phyloP scores from a whole-genome alignment of 2,329 filamentous ascomycete species.

The Lachnellula cervina region DNA sequence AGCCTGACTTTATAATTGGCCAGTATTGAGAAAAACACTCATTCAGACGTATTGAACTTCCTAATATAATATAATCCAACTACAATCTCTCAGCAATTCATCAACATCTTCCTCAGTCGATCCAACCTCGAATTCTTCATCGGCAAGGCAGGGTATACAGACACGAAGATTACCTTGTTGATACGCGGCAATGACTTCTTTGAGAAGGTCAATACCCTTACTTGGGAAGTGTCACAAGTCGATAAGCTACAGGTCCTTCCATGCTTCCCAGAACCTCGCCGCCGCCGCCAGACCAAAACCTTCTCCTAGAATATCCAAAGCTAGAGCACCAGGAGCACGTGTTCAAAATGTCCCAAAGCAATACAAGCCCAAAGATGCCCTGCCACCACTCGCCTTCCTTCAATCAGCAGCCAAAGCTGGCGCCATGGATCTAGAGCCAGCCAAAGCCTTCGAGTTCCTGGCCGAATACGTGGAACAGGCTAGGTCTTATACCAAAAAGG shows the following conservation, averaged over 20 bases:
- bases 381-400: conserved; percentile 23
- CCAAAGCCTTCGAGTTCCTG: neutral
- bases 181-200: neutral
- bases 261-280: neutral
- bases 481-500: no score
- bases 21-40: no score
- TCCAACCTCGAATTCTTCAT: neutral
- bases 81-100: no score
- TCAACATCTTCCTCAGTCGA: neutral
- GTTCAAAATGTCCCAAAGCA: neutral
- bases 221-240: neutral
- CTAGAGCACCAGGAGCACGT: neutral
- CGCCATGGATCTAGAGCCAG: conserved; percentile 20
- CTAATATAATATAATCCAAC: no score
- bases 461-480: neutral
- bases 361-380: conserved; percentile 11
- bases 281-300: neutral
- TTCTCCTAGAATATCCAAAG: neutral
- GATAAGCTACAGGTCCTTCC: neutral
- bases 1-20: neutral
- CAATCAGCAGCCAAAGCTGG: conserved; percentile 22
- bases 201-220: neutral
- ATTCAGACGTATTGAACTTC: no score
- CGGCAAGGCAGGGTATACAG: neutral
- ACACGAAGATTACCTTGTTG: neutral